phyloP scores from a whole-genome alignment of 2,329 filamentous ascomycete genomes.

The Aspergillus jensenii region DNA sequence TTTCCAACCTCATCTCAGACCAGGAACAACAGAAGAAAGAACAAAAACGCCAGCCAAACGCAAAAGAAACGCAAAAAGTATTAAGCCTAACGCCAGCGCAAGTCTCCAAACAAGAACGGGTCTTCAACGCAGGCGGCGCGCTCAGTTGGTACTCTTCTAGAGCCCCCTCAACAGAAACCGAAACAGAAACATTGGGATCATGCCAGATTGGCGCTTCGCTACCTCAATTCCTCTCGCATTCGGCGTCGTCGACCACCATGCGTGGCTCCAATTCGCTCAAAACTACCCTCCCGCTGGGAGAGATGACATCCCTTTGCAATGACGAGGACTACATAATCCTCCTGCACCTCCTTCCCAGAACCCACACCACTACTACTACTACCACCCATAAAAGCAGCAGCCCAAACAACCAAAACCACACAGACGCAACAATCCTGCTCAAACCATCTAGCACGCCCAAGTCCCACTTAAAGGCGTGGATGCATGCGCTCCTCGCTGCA shows the following conservation, averaged over 20 bases:
- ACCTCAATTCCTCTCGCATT: conserved; percentile 28
- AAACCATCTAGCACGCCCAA: conserved; percentile 56
- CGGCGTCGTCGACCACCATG: conserved; percentile 3
- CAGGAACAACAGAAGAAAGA: not conserved
- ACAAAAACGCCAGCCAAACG: not conserved
- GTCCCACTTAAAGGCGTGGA: conserved; percentile 62
- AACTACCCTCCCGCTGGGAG: conserved; percentile 44
- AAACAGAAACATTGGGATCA: conserved; percentile 43
- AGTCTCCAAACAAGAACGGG: conserved; percentile 59
- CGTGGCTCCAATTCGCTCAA: conserved; percentile 22
- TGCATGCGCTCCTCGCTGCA: conserved; percentile 57
- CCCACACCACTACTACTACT: not conserved
- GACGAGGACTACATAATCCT: conserved; percentile 63
- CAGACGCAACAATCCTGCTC: conserved; percentile 59
- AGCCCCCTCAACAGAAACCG: not conserved
- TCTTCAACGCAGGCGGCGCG: conserved; percentile 65
- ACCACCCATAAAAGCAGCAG: not conserved
- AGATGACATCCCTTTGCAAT: conserved; percentile 52
- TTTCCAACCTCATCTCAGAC: conserved; percentile 15
- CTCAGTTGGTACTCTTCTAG: conserved; percentile 52
- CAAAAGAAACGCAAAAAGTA: conserved; percentile 6
- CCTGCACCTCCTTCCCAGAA: conserved; percentile 49
- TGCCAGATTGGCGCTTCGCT: conserved; percentile 56
- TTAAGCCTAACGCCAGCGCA: conserved; percentile 59
- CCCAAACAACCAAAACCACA: conserved; percentile 16